Conservation (phyloP, 306 rosid species). For the Acacia confusa region DNA sequence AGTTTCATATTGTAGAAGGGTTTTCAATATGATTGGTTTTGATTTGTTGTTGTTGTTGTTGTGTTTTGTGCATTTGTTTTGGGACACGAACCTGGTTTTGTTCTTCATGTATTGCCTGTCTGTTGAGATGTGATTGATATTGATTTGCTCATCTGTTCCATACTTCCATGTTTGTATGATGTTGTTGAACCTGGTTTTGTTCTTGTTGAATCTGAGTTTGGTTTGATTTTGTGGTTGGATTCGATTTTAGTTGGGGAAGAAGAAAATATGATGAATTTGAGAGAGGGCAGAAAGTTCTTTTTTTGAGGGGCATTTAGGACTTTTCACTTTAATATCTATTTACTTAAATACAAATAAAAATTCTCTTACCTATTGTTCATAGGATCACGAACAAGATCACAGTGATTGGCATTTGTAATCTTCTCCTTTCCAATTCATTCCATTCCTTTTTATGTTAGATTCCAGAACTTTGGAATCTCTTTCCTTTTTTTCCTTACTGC, state of each 20-base stretch:
- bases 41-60: no score
- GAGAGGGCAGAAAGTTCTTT: neutral
- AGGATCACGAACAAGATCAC: neutral
- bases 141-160: neutral
- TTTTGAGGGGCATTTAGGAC: neutral
- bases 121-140: neutral
- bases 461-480: slow-evolving; percentile 1
- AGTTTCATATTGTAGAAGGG: neutral
- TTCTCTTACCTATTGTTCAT: neutral
- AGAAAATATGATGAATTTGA: neutral
- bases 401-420: neutral
- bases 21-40: neutral
- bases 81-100: neutral
- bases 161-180: neutral
- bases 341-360: neutral
- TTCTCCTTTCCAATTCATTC: neutral
- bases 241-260: neutral
- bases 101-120: neutral
- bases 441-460: neutral
- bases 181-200: neutral
- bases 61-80: neutral
- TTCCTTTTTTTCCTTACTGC: neutral
- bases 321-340: neutral
- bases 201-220: neutral
- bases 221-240: neutral